These are phyloP conservation scores for Cucurbita moschata DNA, from an alignment of 306 rosid genomes.

Conservation along the genomic window DNA sequence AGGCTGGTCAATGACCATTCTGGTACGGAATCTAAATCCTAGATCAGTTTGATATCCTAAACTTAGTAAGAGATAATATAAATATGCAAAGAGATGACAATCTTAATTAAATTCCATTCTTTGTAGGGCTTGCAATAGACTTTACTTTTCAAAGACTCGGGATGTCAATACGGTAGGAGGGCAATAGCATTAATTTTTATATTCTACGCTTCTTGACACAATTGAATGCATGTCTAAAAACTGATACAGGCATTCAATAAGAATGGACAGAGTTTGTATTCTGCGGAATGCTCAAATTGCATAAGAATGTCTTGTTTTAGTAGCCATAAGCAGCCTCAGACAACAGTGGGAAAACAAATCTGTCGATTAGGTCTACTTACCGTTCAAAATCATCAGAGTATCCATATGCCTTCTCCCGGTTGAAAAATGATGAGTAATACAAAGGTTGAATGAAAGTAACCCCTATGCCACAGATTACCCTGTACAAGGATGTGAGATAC, in stretches of 20 bases:
- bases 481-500: constrained; percentile 23
- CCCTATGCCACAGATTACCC: constrained; percentile 72
- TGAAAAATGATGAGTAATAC: constrained; percentile 52
- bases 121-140: not conserved
- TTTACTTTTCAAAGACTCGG: not conserved
- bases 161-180: not conserved
- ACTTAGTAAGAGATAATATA: not conserved
- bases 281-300: not conserved
- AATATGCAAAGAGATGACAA: not conserved
- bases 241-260: not conserved
- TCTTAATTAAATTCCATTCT: not conserved
- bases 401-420: constrained; percentile 63
- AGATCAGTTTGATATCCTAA: not conserved
- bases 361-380: constrained; percentile 19
- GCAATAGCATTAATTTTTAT: not conserved
- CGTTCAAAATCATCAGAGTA: constrained; percentile 90
- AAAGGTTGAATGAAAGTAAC: constrained; percentile 71
- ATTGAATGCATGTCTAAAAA: not conserved
- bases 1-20: not conserved
- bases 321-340: not conserved
- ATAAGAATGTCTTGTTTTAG: not conserved
- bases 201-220: not conserved
- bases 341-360: not conserved
- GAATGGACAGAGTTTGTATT: not conserved
- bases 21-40: not conserved